Conservation (phyloP, 495 filamentous ascomycete species). For the Amniculicola lignicola region DNA sequence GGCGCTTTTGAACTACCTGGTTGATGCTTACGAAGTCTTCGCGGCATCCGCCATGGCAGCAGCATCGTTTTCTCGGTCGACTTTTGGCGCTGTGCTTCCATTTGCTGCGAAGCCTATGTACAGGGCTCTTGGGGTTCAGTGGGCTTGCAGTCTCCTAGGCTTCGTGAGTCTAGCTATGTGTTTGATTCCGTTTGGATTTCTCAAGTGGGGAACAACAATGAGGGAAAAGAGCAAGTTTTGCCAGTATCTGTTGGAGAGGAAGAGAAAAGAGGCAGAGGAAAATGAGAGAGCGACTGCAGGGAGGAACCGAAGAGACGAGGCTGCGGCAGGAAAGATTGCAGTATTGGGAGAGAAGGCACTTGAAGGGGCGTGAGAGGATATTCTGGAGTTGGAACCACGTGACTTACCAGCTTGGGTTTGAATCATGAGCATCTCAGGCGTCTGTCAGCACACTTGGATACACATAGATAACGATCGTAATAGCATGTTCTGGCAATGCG, state of each 20-base stretch:
- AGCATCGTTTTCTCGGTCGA: slow-evolving; percentile 55
- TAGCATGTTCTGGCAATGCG: no score
- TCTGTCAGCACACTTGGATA: background rate
- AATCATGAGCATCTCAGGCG: background rate
- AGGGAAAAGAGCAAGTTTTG: slow-evolving; percentile 43
- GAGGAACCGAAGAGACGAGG: background rate
- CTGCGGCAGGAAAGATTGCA: no score
- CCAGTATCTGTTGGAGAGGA: slow-evolving; percentile 39
- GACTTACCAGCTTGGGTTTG: background rate
- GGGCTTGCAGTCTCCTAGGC: slow-evolving; percentile 43
- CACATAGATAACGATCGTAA: no score
- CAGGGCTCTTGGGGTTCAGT: slow-evolving; percentile 38
- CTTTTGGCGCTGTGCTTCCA: slow-evolving; percentile 62
- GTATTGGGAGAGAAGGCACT: background rate
- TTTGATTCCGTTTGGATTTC: slow-evolving; percentile 44
- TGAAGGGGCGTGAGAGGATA: background rate
- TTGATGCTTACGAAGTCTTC: slow-evolving; percentile 72
- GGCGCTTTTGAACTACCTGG: slow-evolving; percentile 69
- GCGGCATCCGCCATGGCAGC: slow-evolving; percentile 70
- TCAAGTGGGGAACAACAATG: slow-evolving; percentile 39
- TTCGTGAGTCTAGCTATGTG: slow-evolving; percentile 40
- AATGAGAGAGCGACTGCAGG: background rate
- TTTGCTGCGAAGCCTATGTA: slow-evolving; percentile 45
- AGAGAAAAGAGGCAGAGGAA: slow-evolving; percentile 32
- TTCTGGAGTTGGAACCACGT: background rate